Conservation (phyloP, 2,329 filamentous ascomycete species). For the Teratosphaeriaceae sp. region DNA sequence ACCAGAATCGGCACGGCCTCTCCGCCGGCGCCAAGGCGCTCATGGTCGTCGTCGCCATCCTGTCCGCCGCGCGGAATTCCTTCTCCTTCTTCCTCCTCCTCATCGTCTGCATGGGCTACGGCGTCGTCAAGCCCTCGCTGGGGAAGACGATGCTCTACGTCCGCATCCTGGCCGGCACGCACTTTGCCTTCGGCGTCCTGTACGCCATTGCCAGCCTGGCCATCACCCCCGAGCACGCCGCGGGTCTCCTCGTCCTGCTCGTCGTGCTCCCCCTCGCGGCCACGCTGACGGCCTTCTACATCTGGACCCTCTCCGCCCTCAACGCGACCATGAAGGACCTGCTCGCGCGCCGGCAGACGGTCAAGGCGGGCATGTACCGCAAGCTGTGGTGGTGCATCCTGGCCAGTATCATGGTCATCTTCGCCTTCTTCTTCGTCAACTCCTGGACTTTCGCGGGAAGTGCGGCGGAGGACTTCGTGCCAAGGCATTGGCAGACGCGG, state of each 20-base stretch:
- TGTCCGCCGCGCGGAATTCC: slow-evolving; percentile 91
- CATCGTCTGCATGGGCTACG: slow-evolving; percentile 99
- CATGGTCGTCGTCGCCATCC: slow-evolving; percentile 82
- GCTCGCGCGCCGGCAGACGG: slow-evolving; percentile 86
- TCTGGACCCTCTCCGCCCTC: slow-evolving; percentile 96
- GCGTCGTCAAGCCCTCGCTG: slow-evolving; percentile 88
- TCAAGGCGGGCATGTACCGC: slow-evolving; percentile 93
- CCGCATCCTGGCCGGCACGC: slow-evolving; percentile 79
- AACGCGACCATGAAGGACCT: slow-evolving; percentile 94
- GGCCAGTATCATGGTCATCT: slow-evolving; percentile 86
- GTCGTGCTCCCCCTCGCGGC: slow-evolving; percentile 88
- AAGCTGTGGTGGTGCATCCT: slow-evolving; percentile 99
- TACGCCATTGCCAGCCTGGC: slow-evolving; percentile 87
- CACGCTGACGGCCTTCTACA: slow-evolving; percentile 92
- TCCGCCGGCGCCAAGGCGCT: slow-evolving; percentile 77
- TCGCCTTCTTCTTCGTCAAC: slow-evolving; percentile 98
- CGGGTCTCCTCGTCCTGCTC: slow-evolving; percentile 84
- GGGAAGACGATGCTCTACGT: slow-evolving; percentile 93
- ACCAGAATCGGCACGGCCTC: slow-evolving; percentile 81
- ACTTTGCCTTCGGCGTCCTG: slow-evolving; percentile 91
- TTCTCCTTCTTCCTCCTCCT: slow-evolving; percentile 97
- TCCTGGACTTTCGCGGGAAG: slow-evolving; percentile 88
- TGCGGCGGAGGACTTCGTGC: slow-evolving; percentile 80
- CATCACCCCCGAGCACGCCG: slow-evolving; percentile 79
- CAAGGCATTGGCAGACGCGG: slow-evolving; percentile 91